Evolutionary conservation across 2,329 filamentous ascomycete species (phyloP).

Genomic region (Clarireedia monteithiana): DNA sequence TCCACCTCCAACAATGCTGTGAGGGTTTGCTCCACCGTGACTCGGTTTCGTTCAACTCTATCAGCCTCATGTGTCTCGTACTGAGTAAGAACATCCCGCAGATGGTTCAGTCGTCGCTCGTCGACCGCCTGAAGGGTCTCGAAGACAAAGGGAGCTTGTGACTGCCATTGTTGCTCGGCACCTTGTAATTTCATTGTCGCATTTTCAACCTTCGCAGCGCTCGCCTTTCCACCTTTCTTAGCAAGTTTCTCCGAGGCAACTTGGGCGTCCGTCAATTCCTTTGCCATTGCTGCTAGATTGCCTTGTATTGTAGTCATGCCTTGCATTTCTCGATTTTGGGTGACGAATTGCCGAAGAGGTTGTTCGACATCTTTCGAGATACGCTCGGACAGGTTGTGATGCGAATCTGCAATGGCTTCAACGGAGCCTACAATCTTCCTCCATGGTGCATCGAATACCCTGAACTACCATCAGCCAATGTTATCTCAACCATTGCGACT

Average conservation of each 20-base stretch:
- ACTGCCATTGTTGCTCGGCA: conserved; percentile 82
- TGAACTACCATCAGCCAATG: conserved; percentile 32
- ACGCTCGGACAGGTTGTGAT: conserved; percentile 70
- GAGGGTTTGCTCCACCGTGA: conserved; percentile 70
- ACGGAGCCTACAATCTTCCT: conserved; percentile 74
- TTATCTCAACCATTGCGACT: neutral
- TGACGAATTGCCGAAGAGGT: conserved; percentile 69
- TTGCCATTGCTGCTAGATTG: conserved; percentile 74
- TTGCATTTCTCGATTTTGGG: conserved; percentile 65
- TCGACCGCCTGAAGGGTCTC: conserved; percentile 88
- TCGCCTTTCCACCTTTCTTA: conserved; percentile 70
- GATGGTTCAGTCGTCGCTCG: conserved; percentile 79
- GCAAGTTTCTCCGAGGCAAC: conserved; percentile 78
- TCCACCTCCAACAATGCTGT: conserved; percentile 79
- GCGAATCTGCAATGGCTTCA: conserved; percentile 74
- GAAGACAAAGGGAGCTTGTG: conserved; percentile 89
- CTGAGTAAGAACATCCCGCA: conserved; percentile 86
- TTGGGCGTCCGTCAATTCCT: conserved; percentile 76
- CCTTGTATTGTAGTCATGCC: conserved; percentile 74
- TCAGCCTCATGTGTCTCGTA: conserved; percentile 91
- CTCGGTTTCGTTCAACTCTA: conserved; percentile 67
- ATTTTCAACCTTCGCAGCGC: conserved; percentile 67
- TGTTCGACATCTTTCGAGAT: conserved; percentile 85
- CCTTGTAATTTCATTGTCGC: conserved; percentile 68
- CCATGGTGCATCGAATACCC: conserved; percentile 88